Percentiles rank a stretch among this genome's conserved stretches.
Conservation (phyloP, 2,329 filamentous ascomycete species). For the Colletotrichum spinosum region DNA sequence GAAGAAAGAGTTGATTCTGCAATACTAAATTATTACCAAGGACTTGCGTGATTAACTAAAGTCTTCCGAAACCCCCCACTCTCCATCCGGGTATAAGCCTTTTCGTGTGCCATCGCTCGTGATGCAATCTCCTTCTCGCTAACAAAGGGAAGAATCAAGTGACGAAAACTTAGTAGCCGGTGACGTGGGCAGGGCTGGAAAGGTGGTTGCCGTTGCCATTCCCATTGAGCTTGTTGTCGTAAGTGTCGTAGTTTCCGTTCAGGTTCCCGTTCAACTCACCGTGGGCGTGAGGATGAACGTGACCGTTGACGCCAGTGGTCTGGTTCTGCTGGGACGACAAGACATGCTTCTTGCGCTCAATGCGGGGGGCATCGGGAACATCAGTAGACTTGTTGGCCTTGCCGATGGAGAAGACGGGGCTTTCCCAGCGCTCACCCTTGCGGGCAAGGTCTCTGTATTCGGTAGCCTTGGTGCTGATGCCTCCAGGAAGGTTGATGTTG, state of each 20-base stretch:
- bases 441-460: slow-evolving; percentile 89
- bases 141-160: slow-evolving; percentile 21
- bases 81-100: slow-evolving; percentile 32
- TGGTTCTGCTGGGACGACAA: slow-evolving; percentile 14
- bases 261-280: slow-evolving; percentile 10
- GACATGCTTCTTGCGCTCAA: slow-evolving; percentile 60
- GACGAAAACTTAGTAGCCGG: slow-evolving; percentile 1
- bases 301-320: slow-evolving; percentile 19
- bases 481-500: slow-evolving; percentile 84
- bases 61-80: slow-evolving; percentile 7
- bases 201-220: slow-evolving; percentile 19
- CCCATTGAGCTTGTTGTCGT: slow-evolving; percentile 4
- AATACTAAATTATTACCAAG: slow-evolving; percentile 25
- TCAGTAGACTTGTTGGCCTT: slow-evolving; percentile 77
- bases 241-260: background rate
- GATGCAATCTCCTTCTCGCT: slow-evolving; percentile 2
- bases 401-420: slow-evolving; percentile 91
- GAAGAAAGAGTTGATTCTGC: slow-evolving; percentile 11
- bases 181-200: slow-evolving; percentile 14
- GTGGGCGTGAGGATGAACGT: background rate
- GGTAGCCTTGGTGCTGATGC: slow-evolving; percentile 92
- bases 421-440: slow-evolving; percentile 95
- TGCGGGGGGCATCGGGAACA: slow-evolving; percentile 71
- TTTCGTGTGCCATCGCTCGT: slow-evolving; percentile 32
- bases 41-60: slow-evolving; percentile 12